Evolutionary conservation across 805 yeast genomes (phyloP).

Genomic region (Huiozyma naganishii): DNA sequence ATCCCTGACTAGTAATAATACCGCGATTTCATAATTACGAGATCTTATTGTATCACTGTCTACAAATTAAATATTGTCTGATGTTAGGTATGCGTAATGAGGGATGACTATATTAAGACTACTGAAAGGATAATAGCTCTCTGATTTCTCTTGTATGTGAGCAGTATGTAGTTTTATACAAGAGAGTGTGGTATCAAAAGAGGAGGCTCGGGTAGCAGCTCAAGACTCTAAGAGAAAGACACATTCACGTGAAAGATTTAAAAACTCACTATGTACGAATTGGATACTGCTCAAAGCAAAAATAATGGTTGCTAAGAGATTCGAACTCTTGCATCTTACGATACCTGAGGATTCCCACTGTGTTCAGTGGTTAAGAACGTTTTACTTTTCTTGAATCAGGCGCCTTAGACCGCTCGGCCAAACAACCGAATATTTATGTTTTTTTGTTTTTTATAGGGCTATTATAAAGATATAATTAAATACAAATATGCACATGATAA

Average conservation of each 20-base stretch:
- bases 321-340: constrained; percentile 29
- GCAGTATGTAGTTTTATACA: not conserved
- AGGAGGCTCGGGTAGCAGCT: not conserved
- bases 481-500: no score
- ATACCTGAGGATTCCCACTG: constrained; percentile 24
- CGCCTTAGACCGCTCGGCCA: constrained; percentile 31
- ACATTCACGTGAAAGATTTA: not conserved
- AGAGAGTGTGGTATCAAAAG: not conserved
- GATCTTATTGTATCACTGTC: no score
- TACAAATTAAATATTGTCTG: no score
- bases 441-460: not conserved
- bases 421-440: constrained; percentile 15
- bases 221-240: not conserved
- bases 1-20: no score
- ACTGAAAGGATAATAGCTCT: not conserved
- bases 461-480: no score
- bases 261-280: not conserved
- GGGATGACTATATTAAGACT: not conserved
- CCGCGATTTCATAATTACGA: no score
- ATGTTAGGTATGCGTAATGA: no score
- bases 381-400: constrained; percentile 24
- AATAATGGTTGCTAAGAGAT: constrained; percentile 26
- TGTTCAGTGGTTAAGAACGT: constrained; percentile 11
- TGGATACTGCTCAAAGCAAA: constrained; percentile 1
- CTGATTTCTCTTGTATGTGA: not conserved